Evolutionary conservation across 1,284 basidiomycete species (phyloP).

Genomic region (Megacollybia platyphylla): DNA sequence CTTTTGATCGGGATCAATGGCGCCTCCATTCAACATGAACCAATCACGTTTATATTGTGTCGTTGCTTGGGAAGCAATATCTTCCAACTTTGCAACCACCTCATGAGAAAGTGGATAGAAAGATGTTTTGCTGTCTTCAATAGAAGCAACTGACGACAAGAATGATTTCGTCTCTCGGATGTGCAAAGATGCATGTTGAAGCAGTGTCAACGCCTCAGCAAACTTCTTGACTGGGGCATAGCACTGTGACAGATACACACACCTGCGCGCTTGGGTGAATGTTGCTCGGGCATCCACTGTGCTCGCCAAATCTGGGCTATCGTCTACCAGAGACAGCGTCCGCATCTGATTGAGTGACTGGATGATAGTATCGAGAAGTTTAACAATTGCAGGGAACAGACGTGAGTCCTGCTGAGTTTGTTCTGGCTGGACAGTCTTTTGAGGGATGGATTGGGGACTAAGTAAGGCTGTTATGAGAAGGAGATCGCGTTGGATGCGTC

Average conservation of each 20-base stretch:
- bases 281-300: slow-evolving; percentile 67
- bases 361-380: slow-evolving; percentile 75
- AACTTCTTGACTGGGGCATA: slow-evolving; percentile 60
- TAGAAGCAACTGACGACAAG: slow-evolving; percentile 23
- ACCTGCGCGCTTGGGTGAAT: slow-evolving; percentile 68
- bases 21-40: slow-evolving; percentile 67
- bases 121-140: slow-evolving; percentile 29
- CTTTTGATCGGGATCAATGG: slow-evolving; percentile 26
- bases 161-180: slow-evolving; percentile 52
- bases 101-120: slow-evolving; percentile 43
- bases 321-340: slow-evolving; percentile 74
- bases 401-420: slow-evolving; percentile 36
- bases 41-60: slow-evolving; percentile 62
- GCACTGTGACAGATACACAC: slow-evolving; percentile 55
- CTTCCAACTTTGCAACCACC: slow-evolving; percentile 40
- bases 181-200: slow-evolving; percentile 58
- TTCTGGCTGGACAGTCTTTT: slow-evolving; percentile 22
- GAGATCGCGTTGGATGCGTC: slow-evolving; percentile 80
- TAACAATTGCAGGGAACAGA: slow-evolving; percentile 75
- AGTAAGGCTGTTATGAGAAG: slow-evolving; percentile 64
- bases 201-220: slow-evolving; percentile 55
- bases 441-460: slow-evolving; percentile 19
- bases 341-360: slow-evolving; percentile 79
- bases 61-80: slow-evolving; percentile 33
- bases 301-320: slow-evolving; percentile 69